Evolutionary conservation across 2,329 filamentous ascomycete genomes (phyloP).

Genomic region (Thielaviopsis euricoi): DNA sequence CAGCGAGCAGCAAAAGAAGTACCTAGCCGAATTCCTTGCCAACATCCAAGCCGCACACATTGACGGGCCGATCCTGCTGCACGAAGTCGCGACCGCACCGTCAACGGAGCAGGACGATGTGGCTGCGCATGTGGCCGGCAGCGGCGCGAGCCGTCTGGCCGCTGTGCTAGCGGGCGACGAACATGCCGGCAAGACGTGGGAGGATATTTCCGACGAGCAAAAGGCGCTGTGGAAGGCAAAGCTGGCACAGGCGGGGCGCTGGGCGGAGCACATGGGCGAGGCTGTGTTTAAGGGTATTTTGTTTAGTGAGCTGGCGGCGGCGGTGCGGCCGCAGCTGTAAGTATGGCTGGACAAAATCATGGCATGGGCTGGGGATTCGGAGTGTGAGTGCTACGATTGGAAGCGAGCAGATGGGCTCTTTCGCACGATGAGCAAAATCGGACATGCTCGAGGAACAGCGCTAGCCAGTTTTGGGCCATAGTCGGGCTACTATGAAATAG

Average conservation of each 20-base stretch:
- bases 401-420: no score
- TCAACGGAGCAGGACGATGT: background rate
- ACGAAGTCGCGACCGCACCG: background rate
- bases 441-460: no score
- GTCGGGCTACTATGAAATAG: no score
- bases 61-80: slow-evolving; percentile 5
- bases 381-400: no score
- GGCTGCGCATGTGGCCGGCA: background rate
- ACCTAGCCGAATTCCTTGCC: slow-evolving; percentile 3
- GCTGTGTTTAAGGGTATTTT: slow-evolving; percentile 59
- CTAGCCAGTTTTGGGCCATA: no score
- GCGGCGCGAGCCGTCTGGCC: background rate
- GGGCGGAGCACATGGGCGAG: slow-evolving; percentile 66
- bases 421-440: no score
- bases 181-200: slow-evolving; percentile 48
- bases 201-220: slow-evolving; percentile 48
- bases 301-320: slow-evolving; percentile 55
- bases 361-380: no score
- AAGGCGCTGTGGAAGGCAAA: slow-evolving; percentile 52
- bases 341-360: background rate
- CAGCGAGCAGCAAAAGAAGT: background rate
- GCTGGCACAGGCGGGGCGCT: slow-evolving; percentile 55
- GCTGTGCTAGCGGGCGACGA: slow-evolving; percentile 30
- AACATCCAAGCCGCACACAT: slow-evolving; percentile 4
- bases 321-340: slow-evolving; percentile 29